Percentiles rank a stretch among this genome's conserved stretches.
Conservation (phyloP, 225 moss, liverwort and hornwort genomes). For the Takakia lepidozioides region DNA sequence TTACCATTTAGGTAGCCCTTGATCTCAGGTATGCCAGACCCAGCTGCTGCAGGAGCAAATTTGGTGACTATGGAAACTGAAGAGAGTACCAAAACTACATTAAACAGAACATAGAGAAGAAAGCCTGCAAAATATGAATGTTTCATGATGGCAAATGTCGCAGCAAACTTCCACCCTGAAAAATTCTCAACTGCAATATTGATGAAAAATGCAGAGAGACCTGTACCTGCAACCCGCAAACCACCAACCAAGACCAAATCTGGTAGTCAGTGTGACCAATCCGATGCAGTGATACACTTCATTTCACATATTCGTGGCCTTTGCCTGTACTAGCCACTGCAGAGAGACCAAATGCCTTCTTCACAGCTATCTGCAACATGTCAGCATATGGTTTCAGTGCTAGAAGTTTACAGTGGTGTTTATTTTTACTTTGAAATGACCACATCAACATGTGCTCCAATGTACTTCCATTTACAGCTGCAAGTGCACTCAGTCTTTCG, state of each 20-base stretch:
- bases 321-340: too few species aligned
- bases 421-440: too few species aligned
- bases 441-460: too few species aligned
- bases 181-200: conserved; percentile 98
- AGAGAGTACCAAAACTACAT: conserved; percentile 89
- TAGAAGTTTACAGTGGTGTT: too few species aligned
- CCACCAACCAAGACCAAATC: background rate
- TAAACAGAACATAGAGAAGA: conserved; percentile 71
- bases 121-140: conserved; percentile 86
- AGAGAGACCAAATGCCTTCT: too few species aligned
- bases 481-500: too few species aligned
- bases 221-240: conserved; percentile 61
- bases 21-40: conserved; percentile 98
- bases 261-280: too few species aligned
- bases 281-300: too few species aligned
- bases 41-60: conserved; percentile 97
- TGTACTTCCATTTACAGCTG: too few species aligned
- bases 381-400: too few species aligned
- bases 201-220: conserved; percentile 98
- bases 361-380: too few species aligned
- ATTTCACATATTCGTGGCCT: too few species aligned
- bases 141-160: conserved; percentile 87
- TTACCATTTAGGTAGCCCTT: conserved; percentile 96
- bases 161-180: conserved; percentile 99
- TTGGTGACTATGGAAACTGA: conserved; percentile 95